Evolutionary conservation across 1,284 basidiomycete genomes (phyloP), one percentile per base, ranked within the genome.

Genomic region (Ganoderma lingzhi): DNA sequence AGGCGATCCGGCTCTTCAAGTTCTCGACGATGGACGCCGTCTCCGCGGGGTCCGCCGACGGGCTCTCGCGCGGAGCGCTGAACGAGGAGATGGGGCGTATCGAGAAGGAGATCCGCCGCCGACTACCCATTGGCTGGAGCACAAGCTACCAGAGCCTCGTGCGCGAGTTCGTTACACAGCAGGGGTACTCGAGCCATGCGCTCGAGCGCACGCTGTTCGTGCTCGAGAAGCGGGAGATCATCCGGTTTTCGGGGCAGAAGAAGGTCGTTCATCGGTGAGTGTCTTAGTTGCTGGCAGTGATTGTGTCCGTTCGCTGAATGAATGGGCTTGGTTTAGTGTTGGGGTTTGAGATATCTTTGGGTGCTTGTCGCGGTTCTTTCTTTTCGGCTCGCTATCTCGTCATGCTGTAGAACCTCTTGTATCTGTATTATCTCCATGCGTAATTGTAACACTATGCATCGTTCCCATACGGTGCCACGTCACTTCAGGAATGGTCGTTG

Each of bases 11-110:
- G 6, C 84, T 99, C 35, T 99, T 99, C 91, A 98, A 98, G 77
- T 98, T 93, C 82, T 98, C 96, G 19, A 99, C 98, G 0, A 99
- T 99, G 97, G 96, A 99, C 80, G 98, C 98, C 32, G 97, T 99
- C 35, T 95, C 96, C 35, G 96, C 97, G 6, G 95, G 94, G 58
- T 91, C 92, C 45, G 92, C 95, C 6, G 97, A 99, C 75, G 98
- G 98, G 1, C 87, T 99, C 76, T 96, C 96, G 17, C 90, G 97
- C 61, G 92, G 94, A 5, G 96, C 97, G 78, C 83, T 99, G 37
- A 96, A 97, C 79, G 96, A 97, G 71, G 98, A 99, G 84, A 97
- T 99, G 85, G 85, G 87, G 66, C 88, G 90, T 75, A 97, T 99
- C 74, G 98, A 99, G 82, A 92, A 92, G 77, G 98, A 99, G 80